Evolutionary conservation across 345 rosid species (phyloP), one percentile per base, ranked within the genome.

Genomic region (Linum usitatissimum): DNA sequence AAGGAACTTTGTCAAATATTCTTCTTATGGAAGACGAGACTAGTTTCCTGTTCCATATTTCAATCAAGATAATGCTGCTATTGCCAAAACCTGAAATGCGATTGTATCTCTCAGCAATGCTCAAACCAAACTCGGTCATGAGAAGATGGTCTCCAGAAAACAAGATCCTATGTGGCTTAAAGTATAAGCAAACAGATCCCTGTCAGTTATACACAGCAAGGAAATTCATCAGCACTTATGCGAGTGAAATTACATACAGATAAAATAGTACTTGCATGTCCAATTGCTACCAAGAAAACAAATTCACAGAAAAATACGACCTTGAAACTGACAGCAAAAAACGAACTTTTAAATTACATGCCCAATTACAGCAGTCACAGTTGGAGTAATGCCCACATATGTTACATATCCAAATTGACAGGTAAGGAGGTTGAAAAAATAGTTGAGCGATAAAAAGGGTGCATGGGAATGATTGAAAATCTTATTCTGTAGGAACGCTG

Each of bases 131-230:
- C 7, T 58, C 67, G 59, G 77, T 62, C 75, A 73, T 60, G 1
- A 19, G 3, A 15, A 79, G 60, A 71, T 79, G 83, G 60, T 79
- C 80, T 14, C 83, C 78, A 0, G 76, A 68, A 66, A 79, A 73
- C 53, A 79, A 48, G 31, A 73, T 62, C 69, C 70, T 54, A 15
- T 64, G 77, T 0, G 78, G 40, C 69, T 70, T 68, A 60, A 67
- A 70, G 19, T 62, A 56, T 73, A 79, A 65, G 74, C 80, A 75
- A 49, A 75, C 72, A 6, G 78, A 63, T 65, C 83, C 78, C 76
- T 76, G 75, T 40, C 13, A 6, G 48, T 40, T 40, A 40, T 40
- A 12, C 48, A 40, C 48, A 40, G 48, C 10, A 40, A 12, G 8
- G 48, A 40, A 7, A 12, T 2, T 40, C 48, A 40, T 40, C 48